Percentiles rank a stretch among this genome's conserved stretches.
Conservation (phyloP, 1,284 basidiomycete genomes). For the Pseudozyma pruni region DNA sequence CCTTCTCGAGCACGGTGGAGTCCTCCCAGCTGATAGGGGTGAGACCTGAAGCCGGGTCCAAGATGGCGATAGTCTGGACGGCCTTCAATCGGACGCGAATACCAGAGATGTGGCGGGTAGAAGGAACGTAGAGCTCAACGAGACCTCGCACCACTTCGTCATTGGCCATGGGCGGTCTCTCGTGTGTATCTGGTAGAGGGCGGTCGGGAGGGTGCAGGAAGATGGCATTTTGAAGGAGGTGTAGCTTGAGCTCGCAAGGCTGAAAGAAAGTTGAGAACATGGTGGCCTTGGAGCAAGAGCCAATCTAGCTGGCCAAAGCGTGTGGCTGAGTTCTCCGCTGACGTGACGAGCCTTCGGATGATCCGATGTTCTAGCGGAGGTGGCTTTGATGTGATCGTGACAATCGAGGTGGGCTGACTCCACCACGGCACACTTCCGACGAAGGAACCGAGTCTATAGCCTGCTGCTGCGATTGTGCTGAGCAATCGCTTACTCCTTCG, state of each 20-base stretch:
- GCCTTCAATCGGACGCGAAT: conserved; percentile 63
- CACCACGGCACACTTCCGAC: too few species aligned
- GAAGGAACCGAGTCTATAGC: too few species aligned
- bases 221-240: conserved; percentile 64
- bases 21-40: conserved; percentile 64
- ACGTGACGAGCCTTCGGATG: neutral
- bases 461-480: too few species aligned
- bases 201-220: conserved; percentile 63
- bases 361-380: neutral
- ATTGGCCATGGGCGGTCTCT: conserved; percentile 59
- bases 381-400: neutral
- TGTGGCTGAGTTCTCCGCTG: too few species aligned
- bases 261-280: conserved; percentile 64
- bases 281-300: neutral
- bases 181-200: conserved; percentile 51
- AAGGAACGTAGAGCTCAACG: conserved; percentile 64
- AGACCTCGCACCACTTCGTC: conserved; percentile 66
- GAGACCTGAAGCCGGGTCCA: conserved; percentile 54
- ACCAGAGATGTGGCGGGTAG: conserved; percentile 60
- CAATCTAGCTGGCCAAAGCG: too few species aligned
- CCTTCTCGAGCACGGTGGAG: conserved; percentile 62
- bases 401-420: too few species aligned
- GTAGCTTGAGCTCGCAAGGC: conserved; percentile 63
- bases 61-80: conserved; percentile 63
- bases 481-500: too few species aligned